phyloP scores from a whole-genome alignment of 2,329 filamentous ascomycete genomes.

The Pestalotiopsis sp. region DNA sequence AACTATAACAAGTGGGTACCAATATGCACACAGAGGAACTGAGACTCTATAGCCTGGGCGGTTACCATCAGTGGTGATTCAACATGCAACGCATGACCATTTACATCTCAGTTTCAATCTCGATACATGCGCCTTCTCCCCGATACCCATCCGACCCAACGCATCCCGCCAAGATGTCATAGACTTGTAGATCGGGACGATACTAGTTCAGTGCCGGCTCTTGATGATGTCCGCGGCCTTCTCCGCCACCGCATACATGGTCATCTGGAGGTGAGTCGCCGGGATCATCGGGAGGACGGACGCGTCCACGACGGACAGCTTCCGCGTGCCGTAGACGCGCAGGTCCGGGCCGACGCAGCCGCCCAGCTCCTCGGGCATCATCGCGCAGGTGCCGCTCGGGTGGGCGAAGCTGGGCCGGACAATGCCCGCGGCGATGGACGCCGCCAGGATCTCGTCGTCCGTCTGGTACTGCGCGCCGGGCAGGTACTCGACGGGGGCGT shows the following conservation, averaged over 20 bases:
- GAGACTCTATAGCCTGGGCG: background rate
- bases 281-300: constrained; percentile 37
- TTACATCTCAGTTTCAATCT: background rate
- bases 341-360: constrained; percentile 37
- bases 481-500: constrained; percentile 36
- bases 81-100: background rate
- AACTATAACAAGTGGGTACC: background rate
- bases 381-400: constrained; percentile 32
- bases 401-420: constrained; percentile 27
- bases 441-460: constrained; percentile 33
- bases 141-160: background rate
- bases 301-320: constrained; percentile 38
- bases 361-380: constrained; percentile 34
- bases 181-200: background rate
- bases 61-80: background rate
- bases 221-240: constrained; percentile 34
- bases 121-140: no score
- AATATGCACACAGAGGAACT: background rate
- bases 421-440: constrained; percentile 20
- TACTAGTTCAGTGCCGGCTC: background rate
- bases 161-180: background rate
- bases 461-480: constrained; percentile 30
- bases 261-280: constrained; percentile 33
- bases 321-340: constrained; percentile 35
- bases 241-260: constrained; percentile 33